Evolutionary conservation across 768 basidiomycete species (phyloP), one percentile per base, ranked within the genome.

Genomic region (Termitomyces sp.): DNA sequence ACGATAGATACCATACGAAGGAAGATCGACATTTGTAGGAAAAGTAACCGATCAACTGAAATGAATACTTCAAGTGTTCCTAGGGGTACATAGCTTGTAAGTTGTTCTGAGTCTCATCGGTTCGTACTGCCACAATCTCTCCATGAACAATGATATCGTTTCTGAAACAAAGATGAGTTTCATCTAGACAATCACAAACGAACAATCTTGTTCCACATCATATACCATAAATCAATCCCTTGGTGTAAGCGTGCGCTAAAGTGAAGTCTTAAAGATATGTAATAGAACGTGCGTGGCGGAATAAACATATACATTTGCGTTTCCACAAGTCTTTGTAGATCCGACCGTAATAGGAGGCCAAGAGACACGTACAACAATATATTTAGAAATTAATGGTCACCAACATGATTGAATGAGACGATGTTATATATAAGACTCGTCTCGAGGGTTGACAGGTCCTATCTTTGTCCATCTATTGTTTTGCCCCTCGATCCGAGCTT

Each of bases 361-460:
- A 25, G 38, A 1, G 38, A 38, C 11, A 12, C 38, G 11, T 46
- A 11, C 46, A 10, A 38, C 34, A 5, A 34, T 34, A 34, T 34
- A 25, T 25, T 25, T 25, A 25, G 25, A 25, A 25, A 25, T 25
- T 29, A 32, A 38, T 29, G n/a, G 58, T 43, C 46, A 62, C 43
- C 38, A 54, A 38, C 31, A n/a, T n/a, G 34, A 36, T 51, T 54
- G 31, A 49, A 42, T 20, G 47, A 57, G 42, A 45, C 47, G 47
- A 10, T 45, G 20, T 15, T 59, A 59, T 45, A 36, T 59, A 51
- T 45, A 42, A 54, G 10, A 46, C 29, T 59, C 20, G 48, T 56
- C 48, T 25, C 46, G 51, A 8, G 32, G 43, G 8, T 20, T 52
- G 31, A 37, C 32, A 46, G 32, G 36, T 37, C 12, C 46, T 17